Evolutionary conservation across 305 asterid species (phyloP), one percentile per base, ranked within the genome.

Genomic region (Ajuga reptans): DNA sequence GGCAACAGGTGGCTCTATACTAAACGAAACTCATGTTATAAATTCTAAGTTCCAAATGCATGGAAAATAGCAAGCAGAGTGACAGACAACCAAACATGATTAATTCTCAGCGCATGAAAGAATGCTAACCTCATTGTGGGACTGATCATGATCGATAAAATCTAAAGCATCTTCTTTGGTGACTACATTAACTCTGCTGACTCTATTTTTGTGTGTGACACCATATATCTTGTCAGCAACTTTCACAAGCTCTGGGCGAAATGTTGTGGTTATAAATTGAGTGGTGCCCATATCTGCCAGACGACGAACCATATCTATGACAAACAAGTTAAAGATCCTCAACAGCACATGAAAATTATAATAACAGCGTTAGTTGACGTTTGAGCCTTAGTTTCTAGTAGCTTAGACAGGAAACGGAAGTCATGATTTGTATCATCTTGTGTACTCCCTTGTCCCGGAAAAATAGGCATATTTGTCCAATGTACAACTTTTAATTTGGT

Each of bases 161-260:
- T 84, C 89, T 54, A 93, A 51, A 64, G 99, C 97, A 46, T 85
- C 90, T 72, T 91, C 99, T 78, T 75, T 83, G 68, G 90, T 58
- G 70, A 87, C 80, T 37, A 93, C 88, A 16, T 82, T 75, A 39
- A 93, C 99, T 45, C 76, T 85, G 82, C 97, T 93, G 66, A 93
- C 97, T 81, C 95, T 84, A 68, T 85, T 89, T 79, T 86, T 91
- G 87, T 93, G 99, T 0, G 89, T 84, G 65, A 93, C 99, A 1
- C 97, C 94, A 65, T 93, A 93, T 68, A 91, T 89, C 83, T 93
- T 93, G 80, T 93, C 99, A 62, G 99, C 96, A 34, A 91, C 96
- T 79, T 87, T 93, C 79, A 93, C 99, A 24, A 93, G 95, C 84
- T 93, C 99, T 3, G 95, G 84, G 34, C 95, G 81, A 66, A 93